Base-by-base conservation (phyloP, 2,329 filamentous ascomycete species). In the Fusarium pseudocircinatum region DNA sequence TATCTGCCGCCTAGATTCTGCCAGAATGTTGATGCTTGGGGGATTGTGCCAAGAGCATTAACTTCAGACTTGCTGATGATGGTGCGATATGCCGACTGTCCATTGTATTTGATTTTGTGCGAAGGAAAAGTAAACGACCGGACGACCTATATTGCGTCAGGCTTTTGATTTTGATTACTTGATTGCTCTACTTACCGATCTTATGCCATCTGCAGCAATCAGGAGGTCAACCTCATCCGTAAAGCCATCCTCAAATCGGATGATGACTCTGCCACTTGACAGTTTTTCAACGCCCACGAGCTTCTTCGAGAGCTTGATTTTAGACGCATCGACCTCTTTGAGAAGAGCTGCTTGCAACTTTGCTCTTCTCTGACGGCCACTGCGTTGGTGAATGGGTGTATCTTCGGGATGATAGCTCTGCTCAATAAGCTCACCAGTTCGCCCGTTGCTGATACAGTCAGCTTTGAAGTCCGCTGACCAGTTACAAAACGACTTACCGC, bases 201-300 rank as follows among this genome's bases (percentile, higher is more conserved):
- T 83, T 58, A 88, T 88, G 6, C 87, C 86, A 73, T 89, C 86
- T 9, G 85, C 87, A 1, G 86, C 87, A 5, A 89, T 82, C 2
- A 88, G 81, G 1, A 89, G 75, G 68, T 87, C 86, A 6, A 82
- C 82, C 22, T 81, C 76, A 6, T 82, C 82, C 2, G 50, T 58
- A 9, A 73, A 75, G 7, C 83, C 83, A 69, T 89, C 86, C 18
- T 84, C 80, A 63, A 90, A 89, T 0, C 63, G 52, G 15, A 89
- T 77, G 7, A 78, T 70, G 4, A 87, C 78, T 8, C 83, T 85
- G 1, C 75, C 77, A 20, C 64, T 72, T 0, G 78, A 74, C 5
- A 83, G 67, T 54, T 87, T 79, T 7, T 83, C 76, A 5, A 88
- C 72, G 1, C 69, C 72, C 0, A 77, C 66, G 6, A 89, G 79